Conservation (phyloP, 345 rosid genomes). For the Dovyalis caffra region DNA sequence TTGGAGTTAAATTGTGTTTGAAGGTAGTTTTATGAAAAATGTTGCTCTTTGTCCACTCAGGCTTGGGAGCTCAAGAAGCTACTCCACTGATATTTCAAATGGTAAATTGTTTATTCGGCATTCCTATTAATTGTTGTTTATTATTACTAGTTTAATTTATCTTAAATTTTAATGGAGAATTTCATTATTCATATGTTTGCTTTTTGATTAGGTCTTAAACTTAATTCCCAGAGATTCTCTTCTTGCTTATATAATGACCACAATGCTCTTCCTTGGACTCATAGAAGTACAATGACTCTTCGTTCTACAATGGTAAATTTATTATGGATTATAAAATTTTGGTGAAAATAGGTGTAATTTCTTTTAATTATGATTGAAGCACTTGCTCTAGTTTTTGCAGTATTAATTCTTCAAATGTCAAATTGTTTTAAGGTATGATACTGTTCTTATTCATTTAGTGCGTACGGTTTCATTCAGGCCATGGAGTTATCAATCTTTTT, state of each 20-base stretch:
- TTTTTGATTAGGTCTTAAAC: conserved; percentile 43
- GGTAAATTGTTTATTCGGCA: conserved; percentile 32
- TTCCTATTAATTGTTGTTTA: no score
- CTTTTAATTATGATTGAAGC: not conserved
- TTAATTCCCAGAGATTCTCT: conserved; percentile 26
- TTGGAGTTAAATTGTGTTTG: not conserved
- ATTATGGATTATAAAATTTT: conserved; percentile 15
- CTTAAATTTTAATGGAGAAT: not conserved
- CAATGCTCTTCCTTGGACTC: conserved; percentile 35
- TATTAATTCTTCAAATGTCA: not conserved
- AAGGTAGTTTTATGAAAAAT: not conserved
- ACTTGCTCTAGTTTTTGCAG: no score
- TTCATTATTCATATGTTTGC: conserved; percentile 6
- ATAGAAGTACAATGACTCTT: conserved; percentile 39
- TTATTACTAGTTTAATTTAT: not conserved
- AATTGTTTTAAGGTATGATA: not conserved
- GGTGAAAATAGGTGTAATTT: not conserved
- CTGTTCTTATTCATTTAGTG: not conserved
- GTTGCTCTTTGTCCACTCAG: conserved; percentile 32
- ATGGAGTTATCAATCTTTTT: conserved; percentile 38
- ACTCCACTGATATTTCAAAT: conserved; percentile 36
- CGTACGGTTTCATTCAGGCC: conserved; percentile 39
- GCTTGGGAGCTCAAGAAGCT: conserved; percentile 52
- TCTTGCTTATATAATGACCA: conserved; percentile 41
- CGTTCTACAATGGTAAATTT: conserved; percentile 58